Conservation (phyloP, 371 early-diverging fungal species). For the Syncephalis fuscata region DNA sequence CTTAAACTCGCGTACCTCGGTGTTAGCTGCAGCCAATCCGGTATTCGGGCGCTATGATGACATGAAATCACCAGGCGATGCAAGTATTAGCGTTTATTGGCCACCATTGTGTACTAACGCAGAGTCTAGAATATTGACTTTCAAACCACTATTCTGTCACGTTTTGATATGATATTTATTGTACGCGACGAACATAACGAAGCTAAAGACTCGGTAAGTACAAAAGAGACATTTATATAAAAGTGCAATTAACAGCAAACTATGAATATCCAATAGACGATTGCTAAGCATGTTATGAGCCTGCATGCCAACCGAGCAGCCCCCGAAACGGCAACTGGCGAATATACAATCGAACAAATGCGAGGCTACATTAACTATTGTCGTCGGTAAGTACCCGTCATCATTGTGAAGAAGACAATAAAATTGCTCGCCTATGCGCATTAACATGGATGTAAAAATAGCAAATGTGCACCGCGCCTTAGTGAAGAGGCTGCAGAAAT, state of each 20-base stretch:
- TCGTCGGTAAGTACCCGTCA: constrained; percentile 40
- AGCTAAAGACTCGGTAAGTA: constrained; percentile 52
- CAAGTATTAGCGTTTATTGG: constrained; percentile 33
- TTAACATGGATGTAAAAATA: background rate
- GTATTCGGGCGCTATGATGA: constrained; percentile 99
- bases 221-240: constrained; percentile 5
- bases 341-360: constrained; percentile 85
- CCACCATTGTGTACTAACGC: too few species aligned
- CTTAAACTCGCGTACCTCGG: constrained; percentile 94
- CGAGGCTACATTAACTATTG: constrained; percentile 88
- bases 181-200: constrained; percentile 84
- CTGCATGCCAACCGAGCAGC: constrained; percentile 70
- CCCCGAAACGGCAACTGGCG: constrained; percentile 43
- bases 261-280: constrained; percentile 27
- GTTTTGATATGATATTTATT: constrained; percentile 97
- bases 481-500: constrained; percentile 74
- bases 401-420: background rate
- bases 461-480: constrained; percentile 78
- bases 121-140: constrained; percentile 99
- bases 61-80: constrained; percentile 74
- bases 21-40: constrained; percentile 99
- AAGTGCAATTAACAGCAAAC: constrained; percentile 7
- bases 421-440: too few species aligned
- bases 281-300: constrained; percentile 84
- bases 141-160: constrained; percentile 95